Evolutionary conservation across 805 yeast species (phyloP).

Genomic region (Saturnispora quitensis): DNA sequence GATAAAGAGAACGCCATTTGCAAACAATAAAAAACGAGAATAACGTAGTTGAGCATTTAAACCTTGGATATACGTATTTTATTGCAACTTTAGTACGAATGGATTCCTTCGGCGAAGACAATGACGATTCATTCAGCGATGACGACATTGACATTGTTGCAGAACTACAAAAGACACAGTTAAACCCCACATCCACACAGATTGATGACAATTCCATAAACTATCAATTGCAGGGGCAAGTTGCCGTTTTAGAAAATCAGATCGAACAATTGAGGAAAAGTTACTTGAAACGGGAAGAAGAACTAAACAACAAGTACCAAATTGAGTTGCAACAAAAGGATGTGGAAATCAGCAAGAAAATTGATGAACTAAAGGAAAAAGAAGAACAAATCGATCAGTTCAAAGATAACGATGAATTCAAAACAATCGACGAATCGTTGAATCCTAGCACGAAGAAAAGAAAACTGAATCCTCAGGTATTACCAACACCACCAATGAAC

Average conservation of each 20-base stretch:
- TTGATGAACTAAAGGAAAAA: slow-evolving; percentile 1
- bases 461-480: neutral
- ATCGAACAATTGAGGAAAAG: slow-evolving; percentile 37
- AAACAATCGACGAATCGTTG: slow-evolving; percentile 4
- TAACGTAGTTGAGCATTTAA: neutral
- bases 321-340: slow-evolving; percentile 17
- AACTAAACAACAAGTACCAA: slow-evolving; percentile 27
- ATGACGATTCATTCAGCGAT: slow-evolving; percentile 26
- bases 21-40: neutral
- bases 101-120: neutral
- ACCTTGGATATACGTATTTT: neutral
- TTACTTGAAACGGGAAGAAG: slow-evolving; percentile 29
- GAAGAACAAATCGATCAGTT: slow-evolving; percentile 2
- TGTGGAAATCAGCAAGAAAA: slow-evolving; percentile 15
- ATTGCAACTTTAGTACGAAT: neutral
- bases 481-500: neutral
- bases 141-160: slow-evolving; percentile 23
- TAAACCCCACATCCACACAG: neutral
- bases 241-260: slow-evolving; percentile 65
- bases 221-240: slow-evolving; percentile 64
- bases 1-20: neutral
- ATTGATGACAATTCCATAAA: slow-evolving; percentile 16
- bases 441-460: neutral
- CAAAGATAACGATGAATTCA: slow-evolving; percentile 6
- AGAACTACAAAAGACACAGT: slow-evolving; percentile 1